Conservation (phyloP, 2,329 filamentous ascomycete species). For the Dothidotthia symphoricarpi region DNA sequence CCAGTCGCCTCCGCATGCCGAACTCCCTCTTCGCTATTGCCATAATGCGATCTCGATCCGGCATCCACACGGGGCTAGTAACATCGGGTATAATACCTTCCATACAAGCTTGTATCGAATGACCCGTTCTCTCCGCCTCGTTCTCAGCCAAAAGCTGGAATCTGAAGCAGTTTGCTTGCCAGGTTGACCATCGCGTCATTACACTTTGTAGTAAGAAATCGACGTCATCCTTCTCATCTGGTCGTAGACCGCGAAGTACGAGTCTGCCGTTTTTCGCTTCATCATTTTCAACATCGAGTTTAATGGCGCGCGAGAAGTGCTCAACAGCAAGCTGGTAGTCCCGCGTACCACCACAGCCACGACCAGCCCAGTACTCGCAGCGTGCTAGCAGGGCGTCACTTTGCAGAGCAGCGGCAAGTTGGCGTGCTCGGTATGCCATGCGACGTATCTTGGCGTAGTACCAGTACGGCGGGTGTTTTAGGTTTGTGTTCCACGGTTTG, state of each 20-base stretch:
- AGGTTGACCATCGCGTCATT: neutral
- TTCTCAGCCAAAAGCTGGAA: neutral
- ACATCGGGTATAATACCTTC: neutral
- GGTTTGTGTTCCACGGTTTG: neutral
- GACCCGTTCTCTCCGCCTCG: neutral
- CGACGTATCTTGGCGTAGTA: constrained; percentile 5
- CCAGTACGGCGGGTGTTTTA: neutral
- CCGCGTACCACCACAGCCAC: constrained; percentile 9
- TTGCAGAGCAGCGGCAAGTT: constrained; percentile 8
- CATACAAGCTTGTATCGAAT: neutral
- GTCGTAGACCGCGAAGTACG: constrained; percentile 1
- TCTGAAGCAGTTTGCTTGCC: neutral
- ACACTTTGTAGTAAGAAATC: constrained; percentile 5
- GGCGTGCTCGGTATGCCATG: constrained; percentile 7
- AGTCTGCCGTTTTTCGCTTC: neutral
- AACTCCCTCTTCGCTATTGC: neutral
- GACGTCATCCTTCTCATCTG: constrained; percentile 9
- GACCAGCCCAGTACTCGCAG: constrained; percentile 21
- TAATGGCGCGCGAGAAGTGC: constrained; percentile 11
- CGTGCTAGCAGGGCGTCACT: constrained; percentile 14
- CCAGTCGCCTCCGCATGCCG: too few relatives aligned
- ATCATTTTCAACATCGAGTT: constrained; percentile 5
- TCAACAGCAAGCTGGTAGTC: constrained; percentile 8
- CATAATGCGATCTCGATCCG: constrained; percentile 3
- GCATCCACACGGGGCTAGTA: constrained; percentile 1